phyloP scores from a whole-genome alignment of 352 stramenopile genomes.

The Phytophthora pseudosyringae region DNA sequence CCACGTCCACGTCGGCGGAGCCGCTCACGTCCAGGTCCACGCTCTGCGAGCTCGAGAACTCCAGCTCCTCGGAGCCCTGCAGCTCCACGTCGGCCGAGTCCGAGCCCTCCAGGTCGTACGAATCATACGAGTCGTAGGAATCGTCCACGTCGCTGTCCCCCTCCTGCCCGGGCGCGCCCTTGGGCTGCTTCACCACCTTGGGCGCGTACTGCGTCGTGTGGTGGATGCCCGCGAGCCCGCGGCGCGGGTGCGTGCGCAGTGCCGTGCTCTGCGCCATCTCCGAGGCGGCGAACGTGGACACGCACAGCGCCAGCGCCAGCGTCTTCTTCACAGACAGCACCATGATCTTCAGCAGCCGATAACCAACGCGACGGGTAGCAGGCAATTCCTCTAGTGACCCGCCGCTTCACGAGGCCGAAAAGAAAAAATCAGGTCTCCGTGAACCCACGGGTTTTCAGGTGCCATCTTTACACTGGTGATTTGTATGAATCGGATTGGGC shows the following conservation, averaged over 20 bases:
- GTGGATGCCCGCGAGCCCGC: slow-evolving; percentile 34
- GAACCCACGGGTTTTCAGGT: slow-evolving; percentile 30
- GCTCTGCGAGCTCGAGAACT: slow-evolving; percentile 34
- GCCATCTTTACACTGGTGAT: not conserved
- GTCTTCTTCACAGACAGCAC: slow-evolving; percentile 48
- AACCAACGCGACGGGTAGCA: slow-evolving; percentile 11
- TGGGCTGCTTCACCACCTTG: slow-evolving; percentile 33
- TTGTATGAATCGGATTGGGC: slow-evolving; percentile 24
- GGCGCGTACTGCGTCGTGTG: slow-evolving; percentile 42
- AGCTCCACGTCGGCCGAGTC: slow-evolving; percentile 31
- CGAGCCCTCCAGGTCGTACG: slow-evolving; percentile 25
- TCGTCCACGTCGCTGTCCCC: slow-evolving; percentile 26
- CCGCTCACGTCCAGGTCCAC: slow-evolving; percentile 30
- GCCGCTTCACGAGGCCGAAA: slow-evolving; percentile 6
- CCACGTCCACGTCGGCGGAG: slow-evolving; percentile 34
- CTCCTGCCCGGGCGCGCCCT: slow-evolving; percentile 15
- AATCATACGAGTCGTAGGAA: slow-evolving; percentile 33
- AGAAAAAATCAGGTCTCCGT: slow-evolving; percentile 28
- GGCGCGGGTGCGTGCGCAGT: slow-evolving; percentile 32
- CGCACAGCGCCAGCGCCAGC: slow-evolving; percentile 39
- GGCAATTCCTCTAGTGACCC: slow-evolving; percentile 28
- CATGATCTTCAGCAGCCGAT: slow-evolving; percentile 26
- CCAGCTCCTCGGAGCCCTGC: slow-evolving; percentile 23
- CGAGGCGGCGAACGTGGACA: slow-evolving; percentile 32
- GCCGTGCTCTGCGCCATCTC: slow-evolving; percentile 26